A percentile compares a stretch with the other conserved stretches of the same genome.
These are phyloP conservation scores for Mycena olivaceomarginata DNA, from an alignment of 768 basidiomycete species.

Conservation along the genomic window DNA sequence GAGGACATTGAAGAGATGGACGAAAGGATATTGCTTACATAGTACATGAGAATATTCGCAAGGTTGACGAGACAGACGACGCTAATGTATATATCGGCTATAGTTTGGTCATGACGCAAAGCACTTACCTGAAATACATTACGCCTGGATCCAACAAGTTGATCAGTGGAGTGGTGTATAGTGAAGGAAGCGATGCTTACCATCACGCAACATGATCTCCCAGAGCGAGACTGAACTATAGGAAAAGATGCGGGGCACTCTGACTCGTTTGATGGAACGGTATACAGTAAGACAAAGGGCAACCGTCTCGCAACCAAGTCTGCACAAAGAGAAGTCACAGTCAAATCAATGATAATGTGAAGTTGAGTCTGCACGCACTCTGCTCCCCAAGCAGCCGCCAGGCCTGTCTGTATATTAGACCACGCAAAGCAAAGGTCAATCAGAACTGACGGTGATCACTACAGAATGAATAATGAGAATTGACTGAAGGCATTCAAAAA, in stretches of 20 bases:
- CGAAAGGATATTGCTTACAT: not conserved
- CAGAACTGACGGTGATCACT: not conserved
- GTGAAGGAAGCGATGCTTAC: not conserved
- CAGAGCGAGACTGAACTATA: not conserved
- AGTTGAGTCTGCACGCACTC: not conserved
- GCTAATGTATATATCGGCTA: not conserved
- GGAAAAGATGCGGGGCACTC: not conserved
- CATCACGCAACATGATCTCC: not conserved
- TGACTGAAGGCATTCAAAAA: not conserved
- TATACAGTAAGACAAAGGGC: not conserved
- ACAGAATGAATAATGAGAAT: not conserved
- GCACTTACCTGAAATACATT: not conserved
- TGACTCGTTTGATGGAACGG: not conserved
- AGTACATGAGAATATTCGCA: not conserved
- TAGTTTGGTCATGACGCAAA: not conserved
- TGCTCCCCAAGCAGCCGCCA: not conserved
- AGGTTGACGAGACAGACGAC: not conserved
- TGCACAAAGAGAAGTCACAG: not conserved
- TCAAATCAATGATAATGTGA: not conserved
- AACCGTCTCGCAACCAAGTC: not conserved
- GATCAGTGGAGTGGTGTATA: not conserved
- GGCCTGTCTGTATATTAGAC: not conserved
- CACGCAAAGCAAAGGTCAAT: not conserved
- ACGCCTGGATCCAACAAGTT: not conserved
- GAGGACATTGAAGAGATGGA: not conserved